Evolutionary conservation across 2,329 filamentous ascomycete species (phyloP).

Genomic region (Fusarium praegraminearum): DNA sequence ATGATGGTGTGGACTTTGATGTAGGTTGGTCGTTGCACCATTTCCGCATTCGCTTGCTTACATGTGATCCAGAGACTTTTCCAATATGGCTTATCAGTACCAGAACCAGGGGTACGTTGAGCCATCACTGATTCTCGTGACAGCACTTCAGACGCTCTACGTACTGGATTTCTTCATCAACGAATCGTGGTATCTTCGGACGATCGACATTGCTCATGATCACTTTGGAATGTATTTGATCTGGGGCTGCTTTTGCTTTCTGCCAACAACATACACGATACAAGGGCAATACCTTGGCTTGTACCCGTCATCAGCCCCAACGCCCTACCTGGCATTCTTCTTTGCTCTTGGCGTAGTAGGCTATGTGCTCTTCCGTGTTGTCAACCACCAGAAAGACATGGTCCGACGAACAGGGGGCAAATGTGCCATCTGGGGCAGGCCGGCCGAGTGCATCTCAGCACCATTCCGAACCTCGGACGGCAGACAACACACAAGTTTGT

Average conservation of each 20-base stretch:
- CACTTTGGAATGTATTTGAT: conserved; percentile 60
- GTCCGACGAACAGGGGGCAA: conserved; percentile 54
- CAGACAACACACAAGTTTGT: conserved; percentile 51
- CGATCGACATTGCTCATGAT: conserved; percentile 59
- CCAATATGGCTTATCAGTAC: conserved; percentile 55
- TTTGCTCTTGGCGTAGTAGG: conserved; percentile 47
- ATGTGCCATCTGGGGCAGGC: conserved; percentile 59
- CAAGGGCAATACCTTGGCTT: conserved; percentile 61
- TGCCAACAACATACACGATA: conserved; percentile 61
- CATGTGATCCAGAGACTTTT: conserved; percentile 39
- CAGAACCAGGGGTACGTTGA: conserved; percentile 55
- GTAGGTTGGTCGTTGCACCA: conserved; percentile 39
- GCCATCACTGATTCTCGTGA: conserved; percentile 55
- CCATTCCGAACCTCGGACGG: conserved; percentile 58
- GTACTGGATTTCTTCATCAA: conserved; percentile 63
- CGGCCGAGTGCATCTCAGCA: conserved; percentile 54
- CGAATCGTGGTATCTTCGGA: conserved; percentile 62
- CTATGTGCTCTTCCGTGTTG: conserved; percentile 59
- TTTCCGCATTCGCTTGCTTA: conserved; percentile 36
- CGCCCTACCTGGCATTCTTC: conserved; percentile 39
- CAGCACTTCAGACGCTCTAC: conserved; percentile 59
- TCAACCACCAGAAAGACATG: conserved; percentile 60
- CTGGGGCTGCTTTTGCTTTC: conserved; percentile 60
- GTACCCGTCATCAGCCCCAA: conserved; percentile 53
- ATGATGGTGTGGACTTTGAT: conserved; percentile 62